Conservation (phyloP, 139 green algal species). For the Nannochloris sp. region DNA sequence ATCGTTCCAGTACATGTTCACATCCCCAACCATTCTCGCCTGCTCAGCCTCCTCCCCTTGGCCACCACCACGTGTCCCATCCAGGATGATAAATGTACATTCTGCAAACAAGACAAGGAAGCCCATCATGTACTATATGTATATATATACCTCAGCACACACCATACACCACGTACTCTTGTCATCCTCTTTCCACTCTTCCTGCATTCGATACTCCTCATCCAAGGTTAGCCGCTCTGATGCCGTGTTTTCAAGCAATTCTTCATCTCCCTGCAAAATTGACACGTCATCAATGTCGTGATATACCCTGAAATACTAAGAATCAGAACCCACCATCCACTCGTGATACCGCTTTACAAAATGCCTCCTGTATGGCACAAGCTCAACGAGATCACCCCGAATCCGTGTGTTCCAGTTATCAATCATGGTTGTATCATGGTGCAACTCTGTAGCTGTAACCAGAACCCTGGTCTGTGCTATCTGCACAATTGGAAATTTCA, state of each 20-base stretch:
- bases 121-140: neutral
- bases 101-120: constrained; percentile 21
- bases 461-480: no score
- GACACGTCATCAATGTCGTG: neutral
- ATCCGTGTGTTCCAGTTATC: constrained; percentile 51
- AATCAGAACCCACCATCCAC: constrained; percentile 30
- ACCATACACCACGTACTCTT: constrained; percentile 35
- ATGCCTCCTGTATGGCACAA: constrained; percentile 67
- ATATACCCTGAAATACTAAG: neutral
- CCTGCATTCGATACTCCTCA: constrained; percentile 77
- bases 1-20: constrained; percentile 53
- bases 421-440: constrained; percentile 33
- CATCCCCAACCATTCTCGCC: constrained; percentile 46
- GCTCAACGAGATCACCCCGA: constrained; percentile 25
- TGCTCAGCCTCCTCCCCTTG: constrained; percentile 26
- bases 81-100: constrained; percentile 73
- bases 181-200: constrained; percentile 53
- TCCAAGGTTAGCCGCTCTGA: constrained; percentile 57
- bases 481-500: no score
- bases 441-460: no score
- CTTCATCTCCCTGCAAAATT: constrained; percentile 34
- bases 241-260: constrained; percentile 58
- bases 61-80: constrained; percentile 31
- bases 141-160: neutral
- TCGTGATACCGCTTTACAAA: constrained; percentile 59